Conservation (phyloP, 495 filamentous ascomycete species). For the Haplographium delicatum region DNA sequence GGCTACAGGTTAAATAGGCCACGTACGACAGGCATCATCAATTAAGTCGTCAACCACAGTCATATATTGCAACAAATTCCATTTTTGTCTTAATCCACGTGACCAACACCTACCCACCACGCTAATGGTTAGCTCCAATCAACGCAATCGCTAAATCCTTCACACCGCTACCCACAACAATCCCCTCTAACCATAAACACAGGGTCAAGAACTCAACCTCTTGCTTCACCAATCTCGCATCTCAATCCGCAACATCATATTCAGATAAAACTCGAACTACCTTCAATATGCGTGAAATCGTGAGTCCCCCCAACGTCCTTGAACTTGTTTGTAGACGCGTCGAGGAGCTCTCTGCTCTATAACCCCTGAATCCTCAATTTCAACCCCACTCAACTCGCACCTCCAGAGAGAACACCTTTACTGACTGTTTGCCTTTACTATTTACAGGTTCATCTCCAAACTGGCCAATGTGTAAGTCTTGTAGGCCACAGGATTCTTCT, state of each 20-base stretch:
- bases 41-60: too few relatives aligned
- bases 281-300: constrained; percentile 88
- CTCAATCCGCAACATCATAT: constrained; percentile 24
- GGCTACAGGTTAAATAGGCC: too few relatives aligned
- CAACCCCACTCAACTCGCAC: constrained; percentile 38
- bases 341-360: constrained; percentile 16
- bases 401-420: constrained; percentile 32
- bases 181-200: constrained; percentile 23
- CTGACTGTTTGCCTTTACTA: constrained; percentile 33
- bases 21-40: too few relatives aligned
- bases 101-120: background rate
- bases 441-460: constrained; percentile 90
- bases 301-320: constrained; percentile 43
- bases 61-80: too few relatives aligned
- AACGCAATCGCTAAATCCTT: constrained; percentile 5
- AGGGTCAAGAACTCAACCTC: constrained; percentile 24
- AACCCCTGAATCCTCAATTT: constrained; percentile 38
- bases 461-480: constrained; percentile 94
- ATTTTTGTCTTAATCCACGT: too few relatives aligned
- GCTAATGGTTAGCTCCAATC: background rate
- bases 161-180: constrained; percentile 13
- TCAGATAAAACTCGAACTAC: constrained; percentile 25
- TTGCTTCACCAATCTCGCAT: constrained; percentile 26
- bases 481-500: constrained; percentile 27
- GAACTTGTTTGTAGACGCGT: constrained; percentile 24